Conservation (phyloP, 1,139 yeast species). For the Geotrichum cucujoidarum region DNA sequence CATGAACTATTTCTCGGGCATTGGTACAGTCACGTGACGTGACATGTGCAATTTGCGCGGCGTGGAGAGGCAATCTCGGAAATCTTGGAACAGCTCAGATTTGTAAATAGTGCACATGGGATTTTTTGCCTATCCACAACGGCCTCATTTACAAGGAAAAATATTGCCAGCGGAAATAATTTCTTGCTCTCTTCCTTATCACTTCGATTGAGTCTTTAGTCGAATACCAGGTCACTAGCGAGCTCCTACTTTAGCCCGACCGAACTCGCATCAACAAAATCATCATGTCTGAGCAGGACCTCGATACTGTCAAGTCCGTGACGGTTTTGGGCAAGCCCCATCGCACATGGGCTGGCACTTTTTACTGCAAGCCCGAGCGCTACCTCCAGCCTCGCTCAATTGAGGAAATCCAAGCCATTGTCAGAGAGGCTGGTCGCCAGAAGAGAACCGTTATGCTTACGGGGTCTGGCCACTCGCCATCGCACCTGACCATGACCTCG, state of each 20-base stretch:
- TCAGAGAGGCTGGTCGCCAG: conserved; percentile 55
- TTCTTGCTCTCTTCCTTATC: background rate
- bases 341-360: conserved; percentile 91
- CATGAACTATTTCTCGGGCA: too few relatives aligned
- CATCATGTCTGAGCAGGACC: conserved; percentile 3
- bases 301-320: conserved; percentile 37
- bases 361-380: conserved; percentile 66
- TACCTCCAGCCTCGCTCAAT: conserved; percentile 68
- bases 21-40: too few relatives aligned
- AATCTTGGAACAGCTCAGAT: too few relatives aligned
- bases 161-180: too few relatives aligned
- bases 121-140: too few relatives aligned
- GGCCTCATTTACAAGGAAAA: too few relatives aligned
- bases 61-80: too few relatives aligned
- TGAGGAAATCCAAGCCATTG: conserved; percentile 60
- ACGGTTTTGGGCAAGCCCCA: conserved; percentile 36
- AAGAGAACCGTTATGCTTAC: conserved; percentile 74
- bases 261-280: background rate
- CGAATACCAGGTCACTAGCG: too few relatives aligned
- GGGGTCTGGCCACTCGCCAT: conserved; percentile 95
- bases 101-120: too few relatives aligned
- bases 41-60: too few relatives aligned
- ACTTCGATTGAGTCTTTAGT: conserved; percentile 1
- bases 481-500: conserved; percentile 78
- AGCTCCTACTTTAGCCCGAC: conserved; percentile 2